Base-by-base conservation (phyloP, 2,329 filamentous ascomycete genomes). In the Tolypocladium inflatum region DNA sequence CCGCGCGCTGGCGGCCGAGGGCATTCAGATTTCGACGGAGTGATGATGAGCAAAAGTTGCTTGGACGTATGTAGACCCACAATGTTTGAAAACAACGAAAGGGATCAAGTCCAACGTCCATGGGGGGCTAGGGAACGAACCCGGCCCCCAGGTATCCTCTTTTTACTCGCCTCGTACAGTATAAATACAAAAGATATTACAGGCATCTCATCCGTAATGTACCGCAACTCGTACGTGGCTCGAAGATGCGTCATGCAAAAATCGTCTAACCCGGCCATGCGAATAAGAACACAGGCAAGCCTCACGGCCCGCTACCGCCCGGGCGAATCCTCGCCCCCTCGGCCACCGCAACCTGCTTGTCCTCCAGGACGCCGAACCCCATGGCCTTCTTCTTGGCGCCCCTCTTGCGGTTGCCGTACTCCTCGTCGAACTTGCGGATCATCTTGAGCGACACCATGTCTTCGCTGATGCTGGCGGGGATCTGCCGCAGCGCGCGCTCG, bases 351-450 rank as follows among this genome's bases (percentile, higher is more conserved):
- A 57, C 26, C 42, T 65, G 68, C 58, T 69, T 71, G 19, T 70
- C 76, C 0, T 70, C 66, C 4, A 75, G 67, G 2, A 80, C 74
- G 55, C 77, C 83, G 66, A 88, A 88, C 1, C 85, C 85, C 73
- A 88, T 82, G 8, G 70, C 72, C 60, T 74, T 76, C 57, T 71
- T 72, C 66, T 75, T 84, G 71, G 82, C 85, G 69, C 82, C 84
- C 68, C 83, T 82, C 67, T 84, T 87, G 41, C 87, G 82, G 69
- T 96, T 91, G 33, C 94, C 93, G 70, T 92, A 99, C 71, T 93
- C 89, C 74, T 96, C 90, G 69, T 99, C 94, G 68, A 97, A 99
- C 74, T 95, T 95, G 65, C 90, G 83, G 66, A 99, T 96, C 15
- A 90, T 89, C 63, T 85, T 84, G 61, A 99, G 77, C 38, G 85